Evolutionary conservation across 1,284 basidiomycete species (phyloP), one percentile per base, ranked within the genome.

Genomic region (Pterula multifida): DNA sequence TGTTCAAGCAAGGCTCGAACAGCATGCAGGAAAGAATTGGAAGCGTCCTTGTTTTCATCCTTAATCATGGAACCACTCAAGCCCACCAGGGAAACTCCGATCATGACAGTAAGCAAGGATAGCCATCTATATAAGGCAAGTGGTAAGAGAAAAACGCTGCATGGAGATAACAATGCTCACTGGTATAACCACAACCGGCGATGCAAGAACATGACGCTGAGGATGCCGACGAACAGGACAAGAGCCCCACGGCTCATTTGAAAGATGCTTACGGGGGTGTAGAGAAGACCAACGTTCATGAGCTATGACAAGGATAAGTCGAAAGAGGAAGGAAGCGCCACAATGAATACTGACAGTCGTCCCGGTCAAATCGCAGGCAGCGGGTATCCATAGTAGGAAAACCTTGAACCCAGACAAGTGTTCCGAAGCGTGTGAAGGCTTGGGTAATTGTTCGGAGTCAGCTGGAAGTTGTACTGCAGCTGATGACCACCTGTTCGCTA

Each of bases 221-320:
- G 79, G 50, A 92, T 65, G 35, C 93, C 96, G 55, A 99, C 96
- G 71, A 96, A 98, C 49, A 99, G 79, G 49, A 98, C 95, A 51
- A 98, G 81, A 12, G 94, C 90, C 39, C 96, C 96, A 55, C 96
- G 81, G 36, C 89, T 91, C 95, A 98, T 98, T 70, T 95, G 95
- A 73, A 90, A 98, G 60, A 98, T 92, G 49, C 92, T 96, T 42
- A 98, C 95, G 22, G 94, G 94, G 1, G 91, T 95, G 65, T 95
- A 91, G 47, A 98, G 78, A 49, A 98, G 76, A 52, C 93, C 94
- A 58, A 94, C 75, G 60, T 96, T 96, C 94, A 97, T 97, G 58
- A 94, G 73, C 77, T 91, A 61, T 54, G 52, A 58, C 48, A 54
- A 53, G 44, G 36, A 26, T 52, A 52, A 36, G 45, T 48, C 24